Base-by-base conservation (phyloP, 2,329 filamentous ascomycete species). In the Corniculantispora saksenae region DNA sequence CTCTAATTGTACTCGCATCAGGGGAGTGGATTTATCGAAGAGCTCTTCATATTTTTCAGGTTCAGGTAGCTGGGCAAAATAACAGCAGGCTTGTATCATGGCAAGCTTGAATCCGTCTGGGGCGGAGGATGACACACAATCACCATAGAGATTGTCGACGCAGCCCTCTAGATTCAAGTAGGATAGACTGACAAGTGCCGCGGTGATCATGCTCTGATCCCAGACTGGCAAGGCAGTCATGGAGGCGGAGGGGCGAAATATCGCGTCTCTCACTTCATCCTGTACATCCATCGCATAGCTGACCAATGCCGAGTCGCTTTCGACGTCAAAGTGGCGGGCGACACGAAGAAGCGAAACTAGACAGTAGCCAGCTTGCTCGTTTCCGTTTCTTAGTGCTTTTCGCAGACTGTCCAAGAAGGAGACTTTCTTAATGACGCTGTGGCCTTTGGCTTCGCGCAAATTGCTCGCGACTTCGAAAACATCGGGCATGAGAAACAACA, bases 241-340 rank as follows among this genome's bases (percentile, higher is more conserved):
- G 1, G 80, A 75, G 3, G 81, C 75, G 54, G 82, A 78, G 40
- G 82, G 83, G 64, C 84, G 83, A 70, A 91, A 90, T 5, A 90
- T 84, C 55, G 87, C 86, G 70, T 90, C 88, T 55, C 83, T 82
- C 55, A 91, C 83, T 73, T 91, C 89, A 70, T 89, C 87, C 70
- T 91, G 88, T 10, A 91, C 85, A 73, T 91, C 89, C 75, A 90
- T 80, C 47, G 88, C 88, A 73, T 89, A 91, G 73, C 87, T 89
- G 66, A 89, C 81, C 65, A 89, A 79, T 2, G 85, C 85, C 13
- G 86, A 84, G 70, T 91, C 89, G 70, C 83, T 87, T 66, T 90
- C 85, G 9, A 81, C 78, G 65, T 85, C 81, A 69, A 91, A 90
- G 72, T 90, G 86, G 40, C 88, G 83, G 15, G 87, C 86, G 47